Evolutionary conservation across 352 stramenopile species (phyloP).

Genomic region (Elongisporangium anandrum): DNA sequence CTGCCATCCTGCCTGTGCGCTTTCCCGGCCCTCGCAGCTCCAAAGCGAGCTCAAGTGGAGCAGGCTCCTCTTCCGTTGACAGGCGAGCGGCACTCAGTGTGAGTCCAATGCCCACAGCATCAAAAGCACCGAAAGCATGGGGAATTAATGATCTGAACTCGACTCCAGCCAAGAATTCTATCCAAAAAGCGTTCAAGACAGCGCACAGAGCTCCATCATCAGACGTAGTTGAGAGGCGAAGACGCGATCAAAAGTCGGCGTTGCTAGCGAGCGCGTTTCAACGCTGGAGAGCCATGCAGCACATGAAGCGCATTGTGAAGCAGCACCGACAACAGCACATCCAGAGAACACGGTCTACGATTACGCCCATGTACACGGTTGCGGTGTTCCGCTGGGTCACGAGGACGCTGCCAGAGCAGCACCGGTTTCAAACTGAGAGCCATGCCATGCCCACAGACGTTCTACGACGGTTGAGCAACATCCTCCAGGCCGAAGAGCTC

Average conservation of each 20-base stretch:
- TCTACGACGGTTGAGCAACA: slow-evolving; percentile 14
- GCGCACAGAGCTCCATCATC: not conserved
- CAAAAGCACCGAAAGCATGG: not conserved
- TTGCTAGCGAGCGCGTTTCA: slow-evolving; percentile 37
- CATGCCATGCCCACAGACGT: slow-evolving; percentile 27
- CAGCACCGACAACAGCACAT: slow-evolving; percentile 19
- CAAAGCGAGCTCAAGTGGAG: not conserved
- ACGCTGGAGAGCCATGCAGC: slow-evolving; percentile 35
- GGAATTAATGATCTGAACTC: not conserved
- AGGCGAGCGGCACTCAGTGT: not conserved
- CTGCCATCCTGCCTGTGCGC: not conserved
- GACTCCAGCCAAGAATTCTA: not conserved
- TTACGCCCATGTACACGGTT: slow-evolving; percentile 26
- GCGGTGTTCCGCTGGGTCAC: slow-evolving; percentile 50
- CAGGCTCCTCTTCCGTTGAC: not conserved
- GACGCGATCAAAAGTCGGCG: not conserved
- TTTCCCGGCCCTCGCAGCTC: not conserved
- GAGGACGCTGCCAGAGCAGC: slow-evolving; percentile 22
- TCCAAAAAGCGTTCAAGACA: not conserved
- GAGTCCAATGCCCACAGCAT: not conserved
- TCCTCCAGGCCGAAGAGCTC: not conserved
- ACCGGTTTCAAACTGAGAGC: slow-evolving; percentile 15
- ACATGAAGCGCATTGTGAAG: slow-evolving; percentile 23
- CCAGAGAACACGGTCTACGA: slow-evolving; percentile 13
- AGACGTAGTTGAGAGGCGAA: not conserved